Percentiles rank a stretch among this genome's conserved stretches.
These are phyloP conservation scores for Hippophae rhamnoides DNA, from an alignment of 306 rosid genomes.

Conservation along the genomic window DNA sequence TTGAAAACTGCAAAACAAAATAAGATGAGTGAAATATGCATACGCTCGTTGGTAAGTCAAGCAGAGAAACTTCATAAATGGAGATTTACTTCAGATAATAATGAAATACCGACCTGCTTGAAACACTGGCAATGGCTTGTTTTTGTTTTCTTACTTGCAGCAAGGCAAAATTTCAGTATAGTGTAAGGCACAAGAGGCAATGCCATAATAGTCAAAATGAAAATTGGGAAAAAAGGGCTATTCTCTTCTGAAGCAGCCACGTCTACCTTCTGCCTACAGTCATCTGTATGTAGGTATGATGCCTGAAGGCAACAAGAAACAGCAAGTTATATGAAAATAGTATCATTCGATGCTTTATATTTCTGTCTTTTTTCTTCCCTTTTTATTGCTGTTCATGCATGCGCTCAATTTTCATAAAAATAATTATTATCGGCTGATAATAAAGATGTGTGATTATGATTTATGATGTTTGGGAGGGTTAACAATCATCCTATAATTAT, in stretches of 20 bases:
- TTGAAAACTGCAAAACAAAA: slow-evolving; percentile 62
- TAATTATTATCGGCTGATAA: too few species aligned
- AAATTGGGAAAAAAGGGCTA: slow-evolving; percentile 83
- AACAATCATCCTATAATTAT: too few species aligned
- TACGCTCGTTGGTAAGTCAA: not conserved
- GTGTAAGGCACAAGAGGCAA: slow-evolving; percentile 88
- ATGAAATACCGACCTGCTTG: slow-evolving; percentile 46
- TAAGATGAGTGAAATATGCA: not conserved
- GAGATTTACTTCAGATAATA: not conserved
- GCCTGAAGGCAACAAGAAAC: slow-evolving; percentile 11
- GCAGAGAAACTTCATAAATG: not conserved
- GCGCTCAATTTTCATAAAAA: too few species aligned
- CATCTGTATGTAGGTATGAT: slow-evolving; percentile 15
- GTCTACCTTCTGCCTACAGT: slow-evolving; percentile 11
- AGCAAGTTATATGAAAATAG: too few species aligned
- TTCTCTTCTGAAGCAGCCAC: slow-evolving; percentile 93
- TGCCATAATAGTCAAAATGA: slow-evolving; percentile 93
- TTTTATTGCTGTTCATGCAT: too few species aligned
- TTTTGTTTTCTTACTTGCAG: slow-evolving; percentile 73
- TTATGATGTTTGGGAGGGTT: too few species aligned
- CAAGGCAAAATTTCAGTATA: slow-evolving; percentile 59
- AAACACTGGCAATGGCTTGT: slow-evolving; percentile 87
- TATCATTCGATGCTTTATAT: too few species aligned
- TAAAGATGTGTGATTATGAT: too few species aligned
- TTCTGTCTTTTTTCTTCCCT: too few species aligned